phyloP scores from a whole-genome alignment of 371 early-diverging fungal genomes.

The Mortierella sp. region DNA sequence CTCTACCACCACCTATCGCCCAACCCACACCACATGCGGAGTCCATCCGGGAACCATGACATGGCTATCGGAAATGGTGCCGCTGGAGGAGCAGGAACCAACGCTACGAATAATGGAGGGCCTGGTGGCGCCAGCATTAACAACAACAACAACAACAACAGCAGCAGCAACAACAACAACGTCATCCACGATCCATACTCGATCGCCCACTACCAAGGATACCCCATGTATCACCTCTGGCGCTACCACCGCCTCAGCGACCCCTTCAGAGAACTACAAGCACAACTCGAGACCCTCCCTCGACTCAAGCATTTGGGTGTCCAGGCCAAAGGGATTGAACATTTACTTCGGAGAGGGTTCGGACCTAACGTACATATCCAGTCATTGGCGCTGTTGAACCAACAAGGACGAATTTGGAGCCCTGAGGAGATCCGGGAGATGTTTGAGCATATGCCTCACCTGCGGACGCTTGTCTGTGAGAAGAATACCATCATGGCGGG shows the following conservation, averaged over 20 bases:
- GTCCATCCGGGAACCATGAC: conserved; percentile 11
- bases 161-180: conserved; percentile 14
- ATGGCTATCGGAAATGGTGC: not conserved
- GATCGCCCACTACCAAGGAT: conserved; percentile 42
- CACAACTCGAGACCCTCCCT: conserved; percentile 42
- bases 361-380: conserved; percentile 35
- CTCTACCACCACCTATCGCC: conserved; percentile 51
- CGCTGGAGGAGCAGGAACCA: not conserved
- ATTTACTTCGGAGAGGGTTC: conserved; percentile 40
- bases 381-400: conserved; percentile 39
- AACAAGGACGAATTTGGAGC: conserved; percentile 44
- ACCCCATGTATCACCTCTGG: conserved; percentile 53
- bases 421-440: conserved; percentile 33
- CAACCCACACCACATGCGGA: conserved; percentile 44
- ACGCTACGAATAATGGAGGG: not conserved
- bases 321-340: conserved; percentile 48
- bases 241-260: conserved; percentile 37
- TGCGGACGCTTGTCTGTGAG: conserved; percentile 37
- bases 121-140: not conserved
- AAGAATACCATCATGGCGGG: conserved; percentile 36
- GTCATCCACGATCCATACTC: conserved; percentile 40
- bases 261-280: conserved; percentile 35
- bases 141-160: conserved; percentile 10
- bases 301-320: conserved; percentile 41
- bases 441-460: conserved; percentile 31